Evolutionary conservation across 257 asterid genomes (phyloP).

Genomic region (Rehmannia glutinosa): DNA sequence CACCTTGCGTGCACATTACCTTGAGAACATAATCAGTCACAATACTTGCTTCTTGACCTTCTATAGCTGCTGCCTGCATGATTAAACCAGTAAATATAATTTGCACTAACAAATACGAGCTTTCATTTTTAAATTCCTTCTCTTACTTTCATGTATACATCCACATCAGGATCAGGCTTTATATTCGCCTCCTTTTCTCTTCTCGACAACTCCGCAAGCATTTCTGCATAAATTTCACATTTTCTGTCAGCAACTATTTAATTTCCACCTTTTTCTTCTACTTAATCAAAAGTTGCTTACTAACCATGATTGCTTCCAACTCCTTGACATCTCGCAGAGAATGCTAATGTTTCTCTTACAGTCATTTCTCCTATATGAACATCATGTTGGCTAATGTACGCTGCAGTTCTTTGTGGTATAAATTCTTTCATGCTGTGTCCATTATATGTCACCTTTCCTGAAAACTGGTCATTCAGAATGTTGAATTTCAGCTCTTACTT

Average conservation of each 20-base stretch:
- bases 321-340: conserved; percentile 74
- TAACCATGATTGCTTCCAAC: conserved; percentile 57
- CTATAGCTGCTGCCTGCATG: conserved; percentile 59
- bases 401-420: conserved; percentile 53
- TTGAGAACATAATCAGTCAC: conserved; percentile 59
- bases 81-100: not conserved
- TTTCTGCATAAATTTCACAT: conserved; percentile 30
- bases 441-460: conserved; percentile 53
- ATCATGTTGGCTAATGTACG: conserved; percentile 66
- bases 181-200: no score
- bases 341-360: conserved; percentile 62
- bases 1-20: conserved; percentile 25
- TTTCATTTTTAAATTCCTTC: not conserved
- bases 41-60: conserved; percentile 59
- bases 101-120: not conserved
- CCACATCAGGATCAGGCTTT: conserved; percentile 67
- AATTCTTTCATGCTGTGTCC: conserved; percentile 59
- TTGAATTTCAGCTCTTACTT: not conserved
- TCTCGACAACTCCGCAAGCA: conserved; percentile 58
- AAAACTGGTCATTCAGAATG: conserved; percentile 27
- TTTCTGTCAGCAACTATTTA: not conserved
- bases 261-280: not conserved
- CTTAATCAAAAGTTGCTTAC: not conserved
- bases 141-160: conserved; percentile 59
- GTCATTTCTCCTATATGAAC: conserved; percentile 65